A percentile compares a stretch with the other conserved stretches of the same genome.
phyloP scores from a whole-genome alignment of 352 stramenopile genomes.

The Globisporangium mamillatum region DNA sequence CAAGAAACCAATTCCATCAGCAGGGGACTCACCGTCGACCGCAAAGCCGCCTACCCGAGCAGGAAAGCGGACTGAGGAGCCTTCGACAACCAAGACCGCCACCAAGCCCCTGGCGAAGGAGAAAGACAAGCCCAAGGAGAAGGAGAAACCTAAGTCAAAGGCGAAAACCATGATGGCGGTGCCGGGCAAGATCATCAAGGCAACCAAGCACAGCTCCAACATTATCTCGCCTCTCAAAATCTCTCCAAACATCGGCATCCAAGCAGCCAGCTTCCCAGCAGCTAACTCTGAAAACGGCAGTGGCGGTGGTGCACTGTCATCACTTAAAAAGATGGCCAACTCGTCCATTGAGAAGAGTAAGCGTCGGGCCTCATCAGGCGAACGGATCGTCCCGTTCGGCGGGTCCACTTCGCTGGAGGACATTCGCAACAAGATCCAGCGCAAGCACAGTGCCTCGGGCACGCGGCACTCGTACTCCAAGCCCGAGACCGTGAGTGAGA shows the following conservation, averaged over 20 bases:
- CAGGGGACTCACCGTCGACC: background rate
- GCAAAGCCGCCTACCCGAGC: slow-evolving; percentile 10
- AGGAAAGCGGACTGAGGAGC: slow-evolving; percentile 15
- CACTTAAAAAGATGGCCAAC: slow-evolving; percentile 28
- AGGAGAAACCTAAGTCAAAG: slow-evolving; percentile 19
- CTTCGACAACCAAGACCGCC: background rate
- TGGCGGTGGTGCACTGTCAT: slow-evolving; percentile 1
- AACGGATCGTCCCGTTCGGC: slow-evolving; percentile 47
- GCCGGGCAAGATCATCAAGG: slow-evolving; percentile 46
- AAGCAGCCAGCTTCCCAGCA: background rate
- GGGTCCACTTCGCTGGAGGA: slow-evolving; percentile 43
- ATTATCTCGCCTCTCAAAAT: slow-evolving; percentile 14
- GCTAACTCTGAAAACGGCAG: background rate
- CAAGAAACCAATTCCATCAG: slow-evolving; percentile 14
- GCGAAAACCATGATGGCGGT: slow-evolving; percentile 34
- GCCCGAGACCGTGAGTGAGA: slow-evolving; percentile 16
- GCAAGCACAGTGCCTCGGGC: slow-evolving; percentile 32
- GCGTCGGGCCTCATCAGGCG: slow-evolving; percentile 16
- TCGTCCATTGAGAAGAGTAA: slow-evolving; percentile 34
- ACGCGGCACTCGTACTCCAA: slow-evolving; percentile 14
- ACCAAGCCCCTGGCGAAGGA: slow-evolving; percentile 11
- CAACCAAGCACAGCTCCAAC: slow-evolving; percentile 20
- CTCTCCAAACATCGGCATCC: background rate
- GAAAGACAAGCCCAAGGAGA: slow-evolving; percentile 19
- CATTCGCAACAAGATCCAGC: slow-evolving; percentile 53